phyloP scores from a whole-genome alignment of 441 rosid genomes.

The Pelargonium myrrhifolium region DNA sequence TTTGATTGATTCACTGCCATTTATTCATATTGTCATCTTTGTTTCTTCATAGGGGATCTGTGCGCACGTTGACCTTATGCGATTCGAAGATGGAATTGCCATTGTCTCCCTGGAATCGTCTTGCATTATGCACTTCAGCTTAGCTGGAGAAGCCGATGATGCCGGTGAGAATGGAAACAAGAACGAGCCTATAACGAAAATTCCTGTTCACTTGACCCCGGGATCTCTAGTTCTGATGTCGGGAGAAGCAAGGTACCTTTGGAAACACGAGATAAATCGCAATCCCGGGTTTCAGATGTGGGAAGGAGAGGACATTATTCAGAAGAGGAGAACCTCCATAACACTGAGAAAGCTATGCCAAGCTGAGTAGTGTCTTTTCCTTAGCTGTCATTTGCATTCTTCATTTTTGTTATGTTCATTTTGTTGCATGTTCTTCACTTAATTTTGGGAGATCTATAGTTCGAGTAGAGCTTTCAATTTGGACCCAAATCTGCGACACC shows the following conservation, averaged over 20 bases:
- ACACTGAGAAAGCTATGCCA: slow-evolving; percentile 59
- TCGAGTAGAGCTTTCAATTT: too few relatives aligned
- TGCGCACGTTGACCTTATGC: slow-evolving; percentile 79
- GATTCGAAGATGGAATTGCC: slow-evolving; percentile 85
- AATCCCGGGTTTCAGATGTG: slow-evolving; percentile 70
- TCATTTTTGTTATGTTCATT: too few relatives aligned
- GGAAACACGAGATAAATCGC: slow-evolving; percentile 91
- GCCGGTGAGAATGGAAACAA: slow-evolving; percentile 10
- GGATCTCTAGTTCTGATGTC: slow-evolving; percentile 76
- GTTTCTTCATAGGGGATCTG: slow-evolving; percentile 60
- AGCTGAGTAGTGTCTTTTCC: slow-evolving; percentile 11
- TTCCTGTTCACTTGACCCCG: slow-evolving; percentile 52
- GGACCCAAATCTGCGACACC: too few relatives aligned
- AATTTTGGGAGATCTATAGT: too few relatives aligned
- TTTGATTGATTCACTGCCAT: too few relatives aligned
- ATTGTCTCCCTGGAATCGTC: slow-evolving; percentile 78
- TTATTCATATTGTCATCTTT: too few relatives aligned
- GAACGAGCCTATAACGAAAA: slow-evolving; percentile 12
- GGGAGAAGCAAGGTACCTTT: slow-evolving; percentile 65
- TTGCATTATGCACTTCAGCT: slow-evolving; percentile 74
- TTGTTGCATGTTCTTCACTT: too few relatives aligned
- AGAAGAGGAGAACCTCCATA: slow-evolving; percentile 61
- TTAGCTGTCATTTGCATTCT: too few relatives aligned
- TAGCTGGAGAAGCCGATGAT: slow-evolving; percentile 17
- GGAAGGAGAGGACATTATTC: slow-evolving; percentile 56